phyloP scores from a whole-genome alignment of 768 basidiomycete species.

The Mycena floridula region DNA sequence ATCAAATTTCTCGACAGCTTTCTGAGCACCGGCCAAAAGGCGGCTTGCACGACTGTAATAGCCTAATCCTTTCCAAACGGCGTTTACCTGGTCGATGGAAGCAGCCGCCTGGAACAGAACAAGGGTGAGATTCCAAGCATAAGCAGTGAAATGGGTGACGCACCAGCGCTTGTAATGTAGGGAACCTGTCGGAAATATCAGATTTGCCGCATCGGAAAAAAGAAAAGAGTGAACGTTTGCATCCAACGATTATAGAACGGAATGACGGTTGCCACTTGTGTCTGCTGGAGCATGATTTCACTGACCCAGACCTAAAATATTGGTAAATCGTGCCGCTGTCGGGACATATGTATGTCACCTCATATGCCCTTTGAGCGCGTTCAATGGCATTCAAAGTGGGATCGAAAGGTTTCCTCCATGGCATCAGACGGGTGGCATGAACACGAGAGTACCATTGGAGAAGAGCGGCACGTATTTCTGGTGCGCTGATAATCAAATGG shows the following conservation, averaged over 20 bases:
- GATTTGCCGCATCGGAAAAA: slow-evolving; percentile 5
- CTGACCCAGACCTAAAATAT: slow-evolving; percentile 71
- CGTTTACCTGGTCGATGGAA: slow-evolving; percentile 79
- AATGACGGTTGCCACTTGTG: slow-evolving; percentile 89
- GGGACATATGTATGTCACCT: slow-evolving; percentile 38
- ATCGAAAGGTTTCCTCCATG: slow-evolving; percentile 80
- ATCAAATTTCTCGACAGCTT: slow-evolving; percentile 54
- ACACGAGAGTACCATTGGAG: slow-evolving; percentile 68
- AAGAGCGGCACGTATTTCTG: slow-evolving; percentile 45
- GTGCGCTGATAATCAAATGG: too few relatives aligned
- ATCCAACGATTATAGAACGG: slow-evolving; percentile 92
- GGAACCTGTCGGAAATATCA: slow-evolving; percentile 48
- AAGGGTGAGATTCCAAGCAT: not conserved
- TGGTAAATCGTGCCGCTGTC: not conserved
- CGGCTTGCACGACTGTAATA: slow-evolving; percentile 87
- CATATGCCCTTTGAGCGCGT: slow-evolving; percentile 84
- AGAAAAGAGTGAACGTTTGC: slow-evolving; percentile 44
- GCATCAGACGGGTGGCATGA: slow-evolving; percentile 73
- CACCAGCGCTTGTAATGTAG: slow-evolving; percentile 73
- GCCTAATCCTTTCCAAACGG: slow-evolving; percentile 87
- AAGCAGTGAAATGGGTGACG: slow-evolving; percentile 17
- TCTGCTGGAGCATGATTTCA: slow-evolving; percentile 96
- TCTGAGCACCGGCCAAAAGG: slow-evolving; percentile 78
- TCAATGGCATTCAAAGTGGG: slow-evolving; percentile 44
- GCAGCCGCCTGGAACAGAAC: slow-evolving; percentile 45